phyloP scores from a whole-genome alignment of 2,329 filamentous ascomycete genomes.

The Fusarium sp. region DNA sequence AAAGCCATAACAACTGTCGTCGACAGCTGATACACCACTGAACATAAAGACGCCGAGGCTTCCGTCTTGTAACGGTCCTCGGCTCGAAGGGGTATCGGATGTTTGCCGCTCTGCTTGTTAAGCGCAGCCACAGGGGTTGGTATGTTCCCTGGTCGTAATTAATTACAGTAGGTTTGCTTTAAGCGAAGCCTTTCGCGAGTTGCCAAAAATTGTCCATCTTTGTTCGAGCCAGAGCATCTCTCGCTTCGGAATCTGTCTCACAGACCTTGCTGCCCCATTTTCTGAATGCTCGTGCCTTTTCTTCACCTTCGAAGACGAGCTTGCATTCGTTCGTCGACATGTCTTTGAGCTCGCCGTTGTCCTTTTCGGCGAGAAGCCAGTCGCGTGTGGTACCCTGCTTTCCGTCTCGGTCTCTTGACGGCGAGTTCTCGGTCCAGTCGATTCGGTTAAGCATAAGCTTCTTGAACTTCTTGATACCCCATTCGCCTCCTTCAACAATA shows the following conservation, averaged over 20 bases:
- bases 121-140: constrained; percentile 5
- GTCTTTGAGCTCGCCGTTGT: constrained; percentile 82
- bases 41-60: background rate
- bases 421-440: constrained; percentile 91
- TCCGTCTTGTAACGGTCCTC: constrained; percentile 1
- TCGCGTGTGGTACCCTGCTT: constrained; percentile 72
- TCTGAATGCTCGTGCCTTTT: constrained; percentile 82
- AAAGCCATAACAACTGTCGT: background rate
- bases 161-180: constrained; percentile 2
- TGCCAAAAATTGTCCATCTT: constrained; percentile 98
- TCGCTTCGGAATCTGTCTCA: constrained; percentile 90
- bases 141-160: background rate
- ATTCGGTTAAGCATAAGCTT: constrained; percentile 95
- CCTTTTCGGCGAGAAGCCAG: constrained; percentile 85
- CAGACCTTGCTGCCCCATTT: constrained; percentile 93
- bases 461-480: constrained; percentile 85
- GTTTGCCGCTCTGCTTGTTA: constrained; percentile 5
- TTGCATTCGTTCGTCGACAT: constrained; percentile 84
- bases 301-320: constrained; percentile 91
- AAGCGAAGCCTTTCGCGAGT: constrained; percentile 74
- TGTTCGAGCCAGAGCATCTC: constrained; percentile 79
- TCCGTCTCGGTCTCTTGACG: constrained; percentile 70
- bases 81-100: constrained; percentile 15
- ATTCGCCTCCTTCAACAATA: constrained; percentile 89
- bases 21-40: background rate